phyloP scores from a whole-genome alignment of 208 protist species.

The Angomonas ambiguus region DNA sequence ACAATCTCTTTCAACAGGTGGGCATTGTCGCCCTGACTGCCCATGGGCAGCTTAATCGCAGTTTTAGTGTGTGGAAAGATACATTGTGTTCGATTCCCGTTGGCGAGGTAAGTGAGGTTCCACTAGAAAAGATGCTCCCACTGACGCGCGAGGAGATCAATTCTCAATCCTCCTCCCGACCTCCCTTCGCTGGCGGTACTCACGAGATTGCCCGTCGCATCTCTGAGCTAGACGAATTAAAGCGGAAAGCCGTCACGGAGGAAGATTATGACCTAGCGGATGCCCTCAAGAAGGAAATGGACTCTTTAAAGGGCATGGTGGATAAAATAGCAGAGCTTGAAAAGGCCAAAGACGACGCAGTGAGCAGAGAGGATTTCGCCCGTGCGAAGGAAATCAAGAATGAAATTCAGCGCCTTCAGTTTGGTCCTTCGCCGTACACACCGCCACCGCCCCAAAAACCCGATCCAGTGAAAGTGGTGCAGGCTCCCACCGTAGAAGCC shows the following conservation, averaged over 20 bases:
- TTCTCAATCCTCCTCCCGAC: not conserved
- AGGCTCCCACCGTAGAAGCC: not conserved
- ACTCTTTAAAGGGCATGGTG: constrained; percentile 31
- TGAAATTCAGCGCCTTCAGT: constrained; percentile 45
- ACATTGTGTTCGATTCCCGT: constrained; percentile 31
- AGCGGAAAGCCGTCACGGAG: constrained; percentile 64
- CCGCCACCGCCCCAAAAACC: constrained; percentile 23
- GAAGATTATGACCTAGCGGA: constrained; percentile 88
- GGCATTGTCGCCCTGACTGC: constrained; percentile 74
- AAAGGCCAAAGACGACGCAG: constrained; percentile 59
- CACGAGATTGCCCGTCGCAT: not conserved
- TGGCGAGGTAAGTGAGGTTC: constrained; percentile 41
- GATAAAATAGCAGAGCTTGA: constrained; percentile 55
- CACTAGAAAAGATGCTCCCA: constrained; percentile 84
- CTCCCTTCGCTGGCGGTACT: no score
- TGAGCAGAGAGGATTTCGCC: constrained; percentile 71
- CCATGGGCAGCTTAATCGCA: constrained; percentile 50
- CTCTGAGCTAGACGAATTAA: constrained; percentile 48
- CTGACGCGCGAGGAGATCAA: constrained; percentile 12
- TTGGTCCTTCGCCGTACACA: not conserved
- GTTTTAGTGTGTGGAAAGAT: constrained; percentile 29
- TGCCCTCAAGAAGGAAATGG: constrained; percentile 61
- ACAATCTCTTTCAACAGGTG: constrained; percentile 88
- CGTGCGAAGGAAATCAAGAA: constrained; percentile 76
- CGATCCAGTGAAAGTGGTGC: not conserved